Base-by-base conservation (phyloP, 495 filamentous ascomycete genomes). In the Opeltia flavorubescens region DNA sequence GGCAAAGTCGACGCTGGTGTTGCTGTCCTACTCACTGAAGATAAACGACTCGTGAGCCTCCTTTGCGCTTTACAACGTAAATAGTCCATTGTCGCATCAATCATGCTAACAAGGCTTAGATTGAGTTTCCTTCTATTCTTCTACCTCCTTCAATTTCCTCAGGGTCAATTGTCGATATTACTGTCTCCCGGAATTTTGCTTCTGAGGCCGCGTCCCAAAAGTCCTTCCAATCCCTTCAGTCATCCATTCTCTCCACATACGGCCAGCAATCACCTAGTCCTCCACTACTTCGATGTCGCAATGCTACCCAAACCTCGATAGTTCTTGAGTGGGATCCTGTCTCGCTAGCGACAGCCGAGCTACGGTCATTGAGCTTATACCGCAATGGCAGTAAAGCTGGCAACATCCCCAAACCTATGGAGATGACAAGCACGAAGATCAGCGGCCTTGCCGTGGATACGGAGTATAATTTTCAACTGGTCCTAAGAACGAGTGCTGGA, bases 1-100 rank as follows among this genome's bases (percentile, higher is more conserved):
- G 91, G 91, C 68, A 98, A 98, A 71, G 91, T 98, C 65, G 91
- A 98, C 63, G 91, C 91, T 55, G 91, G 91, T 64, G 88, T 98
- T 56, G 93, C 91, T 40, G 93, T 98, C 46, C 78, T 98, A 44
- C 74, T 98, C 48, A 98, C 91, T 30, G 83, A 94, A 56, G 91
- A 98, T 67, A 96, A 96, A 68, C 81, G 91, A 53, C 73, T 98
- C 55, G 91, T 95, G 78, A 63, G 78, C 64, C 53, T 9, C 33
- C n/a, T 44, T 39, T 18, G 31, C 31, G 23, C 18, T 11, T 5
- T 15, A 4, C 23, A 20, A 20, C 34, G 53, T 41, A 8, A 24
- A 15, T 21, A 18, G 13, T 6, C 28, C 31, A 17, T 33, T 11
- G 6, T 9, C 25, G 50, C 23, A 34, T 27, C 8, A 6, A 5